Evolutionary conservation across 441 rosid species (phyloP), one percentile per base, ranked within the genome.

Genomic region (Populus hybrid): DNA sequence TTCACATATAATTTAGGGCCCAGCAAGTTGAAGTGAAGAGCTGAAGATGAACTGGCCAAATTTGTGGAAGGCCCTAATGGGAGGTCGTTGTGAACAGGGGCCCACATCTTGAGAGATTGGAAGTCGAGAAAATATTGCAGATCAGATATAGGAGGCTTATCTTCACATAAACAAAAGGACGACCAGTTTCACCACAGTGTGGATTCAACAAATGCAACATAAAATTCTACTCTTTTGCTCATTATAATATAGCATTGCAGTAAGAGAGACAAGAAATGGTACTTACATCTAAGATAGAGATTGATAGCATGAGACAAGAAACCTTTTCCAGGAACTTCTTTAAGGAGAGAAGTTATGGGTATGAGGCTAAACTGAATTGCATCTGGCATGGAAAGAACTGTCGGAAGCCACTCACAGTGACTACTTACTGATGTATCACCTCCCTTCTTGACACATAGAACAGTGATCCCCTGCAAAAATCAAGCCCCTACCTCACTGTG

Each of bases 231-330:
- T 16, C 32, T 16, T 16, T 53, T 5, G 61, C 61, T 53, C n/a
- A 18, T 53, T 18, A 6, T 53, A 16, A n/a, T 30, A 30, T 30
- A 30, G 32, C 4, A 42, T 0, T 57, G 2, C 10, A 28, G 34
- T 4, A 18, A 0, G 5, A 10, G 30, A 64, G 6, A 65, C 2
- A 20, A 10, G 2, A 32, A 11, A 67, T 70, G 26, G 46, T 61
- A 83, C 89, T 89, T 83, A 93, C 99, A 95, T 80, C 98, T 82
- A 69, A 95, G 92, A 81, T 93, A 95, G 74, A 95, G 94, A 78
- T 94, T 92, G 87, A 95, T 92, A 78, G 99, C 99, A 78, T 95
- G 99, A 8, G 97, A 90, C 30, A 95, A 71, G 82, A 95, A 90
- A 70, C 97, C 98, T 69, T 79, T 89, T 69, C 99, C 99, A 70